Conservation (phyloP, 768 basidiomycete genomes). For the Coprinopsis cinerea region DNA sequence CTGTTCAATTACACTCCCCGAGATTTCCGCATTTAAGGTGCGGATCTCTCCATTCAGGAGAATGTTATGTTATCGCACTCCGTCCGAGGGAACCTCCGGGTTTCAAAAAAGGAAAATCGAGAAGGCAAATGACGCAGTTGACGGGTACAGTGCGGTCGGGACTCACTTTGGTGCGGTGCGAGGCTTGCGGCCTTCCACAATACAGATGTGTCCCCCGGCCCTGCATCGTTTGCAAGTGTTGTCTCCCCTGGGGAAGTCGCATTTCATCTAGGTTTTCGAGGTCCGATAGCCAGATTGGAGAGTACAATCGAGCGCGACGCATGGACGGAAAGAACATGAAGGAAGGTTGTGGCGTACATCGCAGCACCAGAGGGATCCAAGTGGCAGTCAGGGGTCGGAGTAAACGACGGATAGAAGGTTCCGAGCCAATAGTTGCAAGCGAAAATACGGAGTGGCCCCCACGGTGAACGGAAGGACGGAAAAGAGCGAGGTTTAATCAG, state of each 20-base stretch:
- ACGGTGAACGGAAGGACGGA: constrained; percentile 6
- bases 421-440: constrained; percentile 1
- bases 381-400: not conserved
- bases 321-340: no score
- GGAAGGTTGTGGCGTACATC: not conserved
- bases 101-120: constrained; percentile 10
- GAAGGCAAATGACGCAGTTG: constrained; percentile 6
- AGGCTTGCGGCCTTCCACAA: constrained; percentile 80
- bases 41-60: constrained; percentile 3
- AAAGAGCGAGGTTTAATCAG: not conserved
- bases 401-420: not conserved
- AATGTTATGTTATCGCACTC: not conserved
- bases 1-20: not conserved
- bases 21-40: not conserved
- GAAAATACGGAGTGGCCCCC: constrained; percentile 4
- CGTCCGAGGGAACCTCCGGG: not conserved
- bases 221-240: constrained; percentile 79
- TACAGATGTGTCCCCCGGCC: constrained; percentile 65
- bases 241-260: constrained; percentile 67
- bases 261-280: constrained; percentile 69
- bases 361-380: not conserved
- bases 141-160: constrained; percentile 7
- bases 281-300: no score
- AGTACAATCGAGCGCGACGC: no score
- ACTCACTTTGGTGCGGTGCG: constrained; percentile 79